A percentile compares a stretch with the other conserved stretches of the same genome.
These are phyloP conservation scores for Calonectria honghensis DNA, from an alignment of 2,329 filamentous ascomycete species.

Conservation along the genomic window DNA sequence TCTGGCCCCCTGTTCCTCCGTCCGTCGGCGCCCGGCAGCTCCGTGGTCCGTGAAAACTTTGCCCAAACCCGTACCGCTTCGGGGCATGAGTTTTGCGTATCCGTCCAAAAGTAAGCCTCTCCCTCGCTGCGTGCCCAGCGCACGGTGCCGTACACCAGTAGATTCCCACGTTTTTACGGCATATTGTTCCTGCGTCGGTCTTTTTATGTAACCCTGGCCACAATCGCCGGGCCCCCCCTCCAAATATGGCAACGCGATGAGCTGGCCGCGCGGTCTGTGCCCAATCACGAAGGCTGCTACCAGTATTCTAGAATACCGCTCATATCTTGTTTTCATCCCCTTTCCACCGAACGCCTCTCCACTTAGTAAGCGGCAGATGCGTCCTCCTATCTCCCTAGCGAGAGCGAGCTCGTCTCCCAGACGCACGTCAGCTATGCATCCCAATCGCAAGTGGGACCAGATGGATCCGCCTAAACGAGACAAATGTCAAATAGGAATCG, in stretches of 20 bases:
- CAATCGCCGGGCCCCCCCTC: background rate
- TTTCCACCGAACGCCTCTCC: background rate
- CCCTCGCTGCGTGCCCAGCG: no score
- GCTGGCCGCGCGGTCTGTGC: conserved; percentile 6
- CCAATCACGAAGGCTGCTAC: conserved; percentile 16
- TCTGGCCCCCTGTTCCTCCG: background rate
- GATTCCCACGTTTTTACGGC: conserved; percentile 5
- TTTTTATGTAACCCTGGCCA: conserved; percentile 3
- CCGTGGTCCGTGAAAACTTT: conserved; percentile 20
- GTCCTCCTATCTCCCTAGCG: conserved; percentile 1
- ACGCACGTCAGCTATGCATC: conserved; percentile 22
- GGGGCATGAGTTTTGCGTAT: background rate
- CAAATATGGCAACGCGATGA: background rate
- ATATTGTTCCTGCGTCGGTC: conserved; percentile 11
- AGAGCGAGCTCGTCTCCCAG: conserved; percentile 8
- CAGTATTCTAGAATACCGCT: background rate
- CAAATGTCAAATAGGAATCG: conserved; percentile 9
- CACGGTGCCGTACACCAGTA: background rate
- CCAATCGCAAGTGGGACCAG: conserved; percentile 18
- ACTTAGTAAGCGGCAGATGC: conserved; percentile 34
- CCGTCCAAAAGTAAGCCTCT: background rate
- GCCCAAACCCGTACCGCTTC: background rate
- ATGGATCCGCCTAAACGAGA: conserved; percentile 19
- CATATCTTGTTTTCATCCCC: background rate
- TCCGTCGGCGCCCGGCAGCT: background rate